A percentile compares a stretch with the other conserved stretches of the same genome.
phyloP scores from a whole-genome alignment of 768 basidiomycete species.

The Leucosporidium scottii region DNA sequence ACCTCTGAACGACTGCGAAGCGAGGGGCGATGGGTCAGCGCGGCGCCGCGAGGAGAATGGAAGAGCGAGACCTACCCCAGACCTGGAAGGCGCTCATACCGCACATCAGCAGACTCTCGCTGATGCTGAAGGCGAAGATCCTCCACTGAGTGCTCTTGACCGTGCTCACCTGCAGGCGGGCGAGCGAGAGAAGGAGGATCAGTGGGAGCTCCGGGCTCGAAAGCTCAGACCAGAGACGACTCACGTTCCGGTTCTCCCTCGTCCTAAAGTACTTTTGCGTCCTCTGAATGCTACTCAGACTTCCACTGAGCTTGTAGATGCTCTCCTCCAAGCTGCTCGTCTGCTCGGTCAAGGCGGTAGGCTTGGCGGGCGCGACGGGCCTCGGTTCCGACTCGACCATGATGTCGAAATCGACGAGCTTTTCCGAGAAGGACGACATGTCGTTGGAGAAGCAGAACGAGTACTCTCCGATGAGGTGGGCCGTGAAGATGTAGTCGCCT shows the following conservation, averaged over 20 bases:
- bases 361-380: constrained; percentile 77
- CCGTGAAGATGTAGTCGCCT: constrained; percentile 95
- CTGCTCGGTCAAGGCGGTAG: constrained; percentile 81
- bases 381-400: constrained; percentile 96
- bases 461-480: constrained; percentile 59
- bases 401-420: constrained; percentile 90
- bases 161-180: constrained; percentile 24
- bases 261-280: constrained; percentile 70
- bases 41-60: background rate
- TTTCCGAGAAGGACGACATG: constrained; percentile 87
- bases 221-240: background rate
- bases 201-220: background rate
- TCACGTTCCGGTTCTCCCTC: constrained; percentile 32
- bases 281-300: constrained; percentile 81
- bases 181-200: background rate
- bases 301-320: constrained; percentile 78
- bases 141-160: constrained; percentile 36
- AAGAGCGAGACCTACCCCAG: constrained; percentile 16
- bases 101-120: constrained; percentile 35
- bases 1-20: constrained; percentile 31
- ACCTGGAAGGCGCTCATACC: constrained; percentile 38
- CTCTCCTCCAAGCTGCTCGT: constrained; percentile 91
- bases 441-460: constrained; percentile 96
- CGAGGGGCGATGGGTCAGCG: background rate
- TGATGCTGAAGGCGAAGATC: constrained; percentile 34